A percentile compares a stretch with the other conserved stretches of the same genome.
Conservation (phyloP, 2,329 filamentous ascomycete genomes). For the Aspergillus fijiensis region DNA sequence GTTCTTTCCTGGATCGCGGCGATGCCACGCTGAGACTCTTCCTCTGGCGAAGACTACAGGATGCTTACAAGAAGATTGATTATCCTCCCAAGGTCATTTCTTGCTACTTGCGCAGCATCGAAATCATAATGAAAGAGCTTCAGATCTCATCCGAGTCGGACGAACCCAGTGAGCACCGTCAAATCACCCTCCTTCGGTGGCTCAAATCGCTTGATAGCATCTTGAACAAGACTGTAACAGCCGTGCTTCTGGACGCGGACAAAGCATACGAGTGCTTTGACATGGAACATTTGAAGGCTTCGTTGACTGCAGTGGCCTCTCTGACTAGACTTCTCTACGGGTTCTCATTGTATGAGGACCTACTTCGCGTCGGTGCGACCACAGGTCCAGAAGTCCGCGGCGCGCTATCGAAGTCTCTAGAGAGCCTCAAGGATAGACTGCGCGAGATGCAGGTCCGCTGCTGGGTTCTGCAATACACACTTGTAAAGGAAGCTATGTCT, state of each 20-base stretch:
- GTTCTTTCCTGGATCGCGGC: conserved; percentile 78
- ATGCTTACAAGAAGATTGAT: conserved; percentile 81
- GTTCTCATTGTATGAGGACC: conserved; percentile 79
- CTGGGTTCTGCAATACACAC: conserved; percentile 82
- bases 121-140: conserved; percentile 73
- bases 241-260: conserved; percentile 64
- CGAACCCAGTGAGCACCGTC: conserved; percentile 62
- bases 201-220: conserved; percentile 78
- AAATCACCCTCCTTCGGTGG: conserved; percentile 69
- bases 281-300: conserved; percentile 70
- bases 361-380: conserved; percentile 73
- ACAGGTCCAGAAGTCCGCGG: conserved; percentile 60
- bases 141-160: conserved; percentile 59
- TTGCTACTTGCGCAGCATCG: conserved; percentile 80
- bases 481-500: conserved; percentile 71
- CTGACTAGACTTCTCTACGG: conserved; percentile 75
- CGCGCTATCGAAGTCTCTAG: conserved; percentile 40
- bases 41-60: conserved; percentile 85
- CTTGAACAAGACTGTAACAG: conserved; percentile 67
- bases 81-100: conserved; percentile 87
- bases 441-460: conserved; percentile 83
- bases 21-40: conserved; percentile 81
- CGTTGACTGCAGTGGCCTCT: conserved; percentile 69
- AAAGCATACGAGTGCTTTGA: conserved; percentile 79
- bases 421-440: conserved; percentile 64